Percentiles rank a stretch among this genome's conserved stretches.
phyloP scores from a whole-genome alignment of 306 rosid species.

The Lablab purpureus region DNA sequence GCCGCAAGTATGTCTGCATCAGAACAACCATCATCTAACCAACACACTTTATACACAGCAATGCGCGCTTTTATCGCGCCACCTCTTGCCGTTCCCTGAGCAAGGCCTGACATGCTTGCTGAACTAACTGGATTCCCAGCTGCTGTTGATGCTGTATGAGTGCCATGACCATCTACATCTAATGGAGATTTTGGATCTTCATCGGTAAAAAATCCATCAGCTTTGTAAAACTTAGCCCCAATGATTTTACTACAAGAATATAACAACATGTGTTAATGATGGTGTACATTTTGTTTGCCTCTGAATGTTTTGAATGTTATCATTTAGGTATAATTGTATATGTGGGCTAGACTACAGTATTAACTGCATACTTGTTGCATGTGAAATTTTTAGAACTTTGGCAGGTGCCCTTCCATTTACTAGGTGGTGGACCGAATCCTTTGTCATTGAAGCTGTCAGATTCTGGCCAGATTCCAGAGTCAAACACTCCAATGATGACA shows the following conservation, averaged over 20 bases:
- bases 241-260: slow-evolving; percentile 54
- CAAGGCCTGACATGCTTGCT: slow-evolving; percentile 56
- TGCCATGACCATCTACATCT: slow-evolving; percentile 62
- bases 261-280: neutral
- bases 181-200: slow-evolving; percentile 45
- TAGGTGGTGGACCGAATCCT: slow-evolving; percentile 62
- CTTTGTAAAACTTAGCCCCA: slow-evolving; percentile 57
- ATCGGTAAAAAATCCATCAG: neutral
- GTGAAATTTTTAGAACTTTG: slow-evolving; percentile 47
- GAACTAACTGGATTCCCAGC: slow-evolving; percentile 48
- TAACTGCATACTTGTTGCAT: slow-evolving; percentile 57
- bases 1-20: slow-evolving; percentile 62
- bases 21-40: slow-evolving; percentile 41
- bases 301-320: slow-evolving; percentile 1
- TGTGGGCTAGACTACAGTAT: neutral
- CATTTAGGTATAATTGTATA: neutral
- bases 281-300: neutral
- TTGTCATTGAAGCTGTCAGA: slow-evolving; percentile 54
- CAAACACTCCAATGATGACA: slow-evolving; percentile 58
- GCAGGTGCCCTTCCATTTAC: slow-evolving; percentile 67
- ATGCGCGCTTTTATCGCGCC: slow-evolving; percentile 62
- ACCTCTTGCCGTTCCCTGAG: slow-evolving; percentile 61
- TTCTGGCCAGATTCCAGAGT: slow-evolving; percentile 66
- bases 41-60: slow-evolving; percentile 66
- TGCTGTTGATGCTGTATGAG: slow-evolving; percentile 62